Percentiles rank a stretch among this genome's conserved stretches.
Conservation (phyloP, 768 basidiomycete species). For the Suillus ampliporus region DNA sequence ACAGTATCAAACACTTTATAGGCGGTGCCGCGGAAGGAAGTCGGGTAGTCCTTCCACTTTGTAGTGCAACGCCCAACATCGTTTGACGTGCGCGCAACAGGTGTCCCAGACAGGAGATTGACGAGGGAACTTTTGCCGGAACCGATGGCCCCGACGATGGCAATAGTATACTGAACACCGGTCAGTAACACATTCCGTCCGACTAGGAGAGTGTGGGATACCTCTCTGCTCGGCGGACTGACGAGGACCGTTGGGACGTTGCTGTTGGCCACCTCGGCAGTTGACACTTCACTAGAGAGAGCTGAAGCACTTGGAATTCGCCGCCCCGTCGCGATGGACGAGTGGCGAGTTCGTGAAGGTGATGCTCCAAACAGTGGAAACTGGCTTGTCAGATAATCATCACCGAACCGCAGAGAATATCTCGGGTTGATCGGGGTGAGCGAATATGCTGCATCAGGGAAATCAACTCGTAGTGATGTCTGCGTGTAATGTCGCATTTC, state of each 20-base stretch:
- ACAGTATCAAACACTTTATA: too few relatives aligned
- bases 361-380: constrained; percentile 36
- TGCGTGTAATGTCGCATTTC: too few relatives aligned
- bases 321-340: neutral
- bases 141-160: constrained; percentile 34
- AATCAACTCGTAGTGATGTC: too few relatives aligned
- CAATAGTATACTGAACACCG: constrained; percentile 2
- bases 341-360: constrained; percentile 24
- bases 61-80: constrained; percentile 21
- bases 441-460: too few relatives aligned
- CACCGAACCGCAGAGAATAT: constrained; percentile 27
- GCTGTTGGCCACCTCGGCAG: too few relatives aligned
- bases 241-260: too few relatives aligned
- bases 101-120: constrained; percentile 40
- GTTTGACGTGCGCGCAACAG: constrained; percentile 33
- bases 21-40: constrained; percentile 15
- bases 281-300: too few relatives aligned
- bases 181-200: too few relatives aligned
- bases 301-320: too few relatives aligned
- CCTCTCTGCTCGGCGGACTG: too few relatives aligned
- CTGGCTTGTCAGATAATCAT: constrained; percentile 37
- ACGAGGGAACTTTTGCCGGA: constrained; percentile 46
- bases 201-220: too few relatives aligned
- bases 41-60: constrained; percentile 21
- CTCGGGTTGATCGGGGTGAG: too few relatives aligned